phyloP scores from a whole-genome alignment of 139 green algal species.

The Micractinium conductrix region DNA sequence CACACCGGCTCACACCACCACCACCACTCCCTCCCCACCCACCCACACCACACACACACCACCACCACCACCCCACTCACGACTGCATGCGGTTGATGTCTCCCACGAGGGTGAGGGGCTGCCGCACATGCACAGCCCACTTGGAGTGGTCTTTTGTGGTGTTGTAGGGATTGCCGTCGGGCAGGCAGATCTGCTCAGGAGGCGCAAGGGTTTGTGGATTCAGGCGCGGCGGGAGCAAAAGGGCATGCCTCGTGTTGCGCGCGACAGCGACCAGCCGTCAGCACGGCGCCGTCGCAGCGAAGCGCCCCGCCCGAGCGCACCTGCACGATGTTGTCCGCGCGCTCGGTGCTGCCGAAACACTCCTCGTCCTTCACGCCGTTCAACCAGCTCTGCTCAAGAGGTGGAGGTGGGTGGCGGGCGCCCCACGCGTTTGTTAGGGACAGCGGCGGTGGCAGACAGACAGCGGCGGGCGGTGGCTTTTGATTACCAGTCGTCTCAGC shows the following conservation, averaged over 20 bases:
- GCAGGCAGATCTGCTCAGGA: slow-evolving; percentile 3
- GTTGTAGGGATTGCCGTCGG: not conserved
- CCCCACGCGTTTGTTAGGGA: too few relatives aligned
- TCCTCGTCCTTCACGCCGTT: slow-evolving; percentile 7
- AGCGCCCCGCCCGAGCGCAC: not conserved
- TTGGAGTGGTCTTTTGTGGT: slow-evolving; percentile 13
- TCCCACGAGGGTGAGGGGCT: not conserved
- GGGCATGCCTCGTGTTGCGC: not conserved
- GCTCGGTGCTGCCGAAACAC: not conserved
- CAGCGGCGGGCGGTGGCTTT: too few relatives aligned
- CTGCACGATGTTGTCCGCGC: slow-evolving; percentile 24
- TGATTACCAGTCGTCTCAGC: too few relatives aligned
- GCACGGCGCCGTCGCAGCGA: not conserved
- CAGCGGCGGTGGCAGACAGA: too few relatives aligned
- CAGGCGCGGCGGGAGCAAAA: not conserved
- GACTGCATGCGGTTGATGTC: slow-evolving; percentile 19
- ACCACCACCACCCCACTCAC: slow-evolving; percentile 6
- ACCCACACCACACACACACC: not conserved
- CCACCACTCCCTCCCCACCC: not conserved
- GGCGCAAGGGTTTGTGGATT: not conserved
- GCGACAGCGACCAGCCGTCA: not conserved
- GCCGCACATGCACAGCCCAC: slow-evolving; percentile 8
- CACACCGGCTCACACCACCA: too few relatives aligned
- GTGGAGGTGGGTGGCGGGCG: too few relatives aligned
- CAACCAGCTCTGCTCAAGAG: slow-evolving; percentile 15